Percentiles rank a stretch among this genome's conserved stretches.
phyloP scores from a whole-genome alignment of 441 rosid genomes.

The Corymbia citriodora region DNA sequence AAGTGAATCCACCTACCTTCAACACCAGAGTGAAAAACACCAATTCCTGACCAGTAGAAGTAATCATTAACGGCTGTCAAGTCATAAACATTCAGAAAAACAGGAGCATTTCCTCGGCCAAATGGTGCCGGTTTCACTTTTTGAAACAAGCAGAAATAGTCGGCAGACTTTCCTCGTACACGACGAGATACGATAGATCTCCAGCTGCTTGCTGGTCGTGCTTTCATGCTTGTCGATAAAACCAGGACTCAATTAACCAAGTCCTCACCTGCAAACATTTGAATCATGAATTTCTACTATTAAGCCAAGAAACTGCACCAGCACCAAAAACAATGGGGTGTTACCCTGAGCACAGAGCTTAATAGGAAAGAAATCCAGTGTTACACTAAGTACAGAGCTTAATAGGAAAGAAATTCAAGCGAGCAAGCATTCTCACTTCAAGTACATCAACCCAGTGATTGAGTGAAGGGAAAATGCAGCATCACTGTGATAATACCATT shows the following conservation, averaged over 20 bases:
- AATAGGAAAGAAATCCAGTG: neutral
- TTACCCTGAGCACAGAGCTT: neutral
- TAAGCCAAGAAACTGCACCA: neutral
- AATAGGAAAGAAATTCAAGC: neutral
- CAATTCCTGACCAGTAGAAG: slow-evolving; percentile 83
- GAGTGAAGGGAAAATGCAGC: neutral
- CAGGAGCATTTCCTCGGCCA: slow-evolving; percentile 47
- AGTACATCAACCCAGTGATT: neutral
- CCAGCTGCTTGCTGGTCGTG: slow-evolving; percentile 34
- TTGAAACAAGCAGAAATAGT: slow-evolving; percentile 47
- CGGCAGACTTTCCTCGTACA: slow-evolving; percentile 26
- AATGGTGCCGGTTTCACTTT: slow-evolving; percentile 39
- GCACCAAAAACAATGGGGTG: neutral
- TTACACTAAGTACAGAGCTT: neutral
- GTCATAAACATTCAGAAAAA: slow-evolving; percentile 84
- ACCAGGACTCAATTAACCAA: slow-evolving; percentile 15
- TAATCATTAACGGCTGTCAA: slow-evolving; percentile 70
- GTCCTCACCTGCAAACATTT: slow-evolving; percentile 30
- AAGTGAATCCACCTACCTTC: slow-evolving; percentile 41
- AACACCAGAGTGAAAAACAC: slow-evolving; percentile 82
- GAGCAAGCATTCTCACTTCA: neutral
- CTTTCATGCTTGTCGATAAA: slow-evolving; percentile 32
- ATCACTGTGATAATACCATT: neutral
- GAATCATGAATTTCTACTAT: neutral
- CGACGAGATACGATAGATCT: slow-evolving; percentile 29